Percentiles rank a stretch among this genome's conserved stretches.
Evolutionary conservation across 306 rosid species (phyloP).

Genomic region (Pterocarpus macrocarpus): DNA sequence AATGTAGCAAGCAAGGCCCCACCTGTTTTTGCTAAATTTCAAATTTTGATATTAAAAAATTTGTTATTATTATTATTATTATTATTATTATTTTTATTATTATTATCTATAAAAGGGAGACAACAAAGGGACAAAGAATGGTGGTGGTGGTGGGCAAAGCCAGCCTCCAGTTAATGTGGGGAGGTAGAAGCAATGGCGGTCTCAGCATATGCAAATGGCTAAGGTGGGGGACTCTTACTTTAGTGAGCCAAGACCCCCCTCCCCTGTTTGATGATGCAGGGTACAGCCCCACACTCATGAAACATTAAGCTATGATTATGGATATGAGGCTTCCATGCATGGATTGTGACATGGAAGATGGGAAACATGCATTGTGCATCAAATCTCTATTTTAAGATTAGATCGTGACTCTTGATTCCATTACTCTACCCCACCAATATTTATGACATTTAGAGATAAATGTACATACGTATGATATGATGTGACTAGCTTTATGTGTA

Average conservation of each 20-base stretch:
- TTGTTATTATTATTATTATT: too few relatives aligned
- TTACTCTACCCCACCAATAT: neutral
- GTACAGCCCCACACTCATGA: constrained; percentile 24
- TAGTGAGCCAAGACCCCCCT: constrained; percentile 14
- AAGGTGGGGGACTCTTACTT: constrained; percentile 37
- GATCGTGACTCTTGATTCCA: constrained; percentile 49
- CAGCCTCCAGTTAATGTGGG: constrained; percentile 29
- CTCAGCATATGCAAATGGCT: constrained; percentile 12
- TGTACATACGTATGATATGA: neutral
- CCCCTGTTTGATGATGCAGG: constrained; percentile 4
- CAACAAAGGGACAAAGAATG: constrained; percentile 35
- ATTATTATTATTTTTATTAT: too few relatives aligned
- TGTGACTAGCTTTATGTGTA: neutral
- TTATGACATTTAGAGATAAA: neutral
- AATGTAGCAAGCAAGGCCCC: constrained; percentile 20
- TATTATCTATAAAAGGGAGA: neutral
- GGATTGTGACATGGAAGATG: constrained; percentile 31
- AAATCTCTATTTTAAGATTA: constrained; percentile 35
- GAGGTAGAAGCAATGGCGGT: constrained; percentile 5
- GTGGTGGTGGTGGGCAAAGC: constrained; percentile 38
- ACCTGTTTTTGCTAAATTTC: neutral
- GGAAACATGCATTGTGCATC: constrained; percentile 33
- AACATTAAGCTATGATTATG: constrained; percentile 13
- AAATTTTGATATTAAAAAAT: neutral
- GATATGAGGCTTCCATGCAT: constrained; percentile 38